These are phyloP conservation scores for Russula earlei DNA, from an alignment of 768 basidiomycete species.

Conservation along the genomic window DNA sequence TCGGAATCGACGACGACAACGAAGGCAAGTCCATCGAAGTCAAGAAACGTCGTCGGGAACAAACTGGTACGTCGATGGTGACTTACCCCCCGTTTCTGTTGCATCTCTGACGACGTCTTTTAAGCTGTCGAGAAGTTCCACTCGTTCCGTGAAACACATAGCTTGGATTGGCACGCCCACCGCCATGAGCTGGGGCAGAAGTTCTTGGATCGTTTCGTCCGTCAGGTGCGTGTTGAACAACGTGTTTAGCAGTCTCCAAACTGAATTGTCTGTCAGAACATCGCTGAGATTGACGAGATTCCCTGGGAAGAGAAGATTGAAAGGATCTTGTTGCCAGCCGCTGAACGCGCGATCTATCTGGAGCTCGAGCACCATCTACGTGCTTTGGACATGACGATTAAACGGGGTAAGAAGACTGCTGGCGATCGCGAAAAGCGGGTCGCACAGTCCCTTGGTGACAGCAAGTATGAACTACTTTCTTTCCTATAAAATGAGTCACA, in stretches of 20 bases:
- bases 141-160: constrained; percentile 92
- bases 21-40: constrained; percentile 68
- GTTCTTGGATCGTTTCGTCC: constrained; percentile 74
- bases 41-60: constrained; percentile 74
- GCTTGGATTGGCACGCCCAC: constrained; percentile 84
- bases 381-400: constrained; percentile 77
- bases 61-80: constrained; percentile 50
- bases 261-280: constrained; percentile 45
- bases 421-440: constrained; percentile 87
- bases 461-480: constrained; percentile 33
- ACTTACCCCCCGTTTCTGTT: not conserved
- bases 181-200: constrained; percentile 74
- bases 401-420: constrained; percentile 53
- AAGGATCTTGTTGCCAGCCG: constrained; percentile 71
- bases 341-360: constrained; percentile 89
- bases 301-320: constrained; percentile 59
- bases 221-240: constrained; percentile 48
- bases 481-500: not conserved
- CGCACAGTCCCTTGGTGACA: constrained; percentile 78
- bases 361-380: constrained; percentile 90
- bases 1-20: constrained; percentile 83
- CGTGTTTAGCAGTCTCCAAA: not conserved
- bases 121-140: constrained; percentile 87
- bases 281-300: constrained; percentile 96
- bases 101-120: not conserved